phyloP scores from a whole-genome alignment of 495 filamentous ascomycete genomes.

The Collariella sp. region DNA sequence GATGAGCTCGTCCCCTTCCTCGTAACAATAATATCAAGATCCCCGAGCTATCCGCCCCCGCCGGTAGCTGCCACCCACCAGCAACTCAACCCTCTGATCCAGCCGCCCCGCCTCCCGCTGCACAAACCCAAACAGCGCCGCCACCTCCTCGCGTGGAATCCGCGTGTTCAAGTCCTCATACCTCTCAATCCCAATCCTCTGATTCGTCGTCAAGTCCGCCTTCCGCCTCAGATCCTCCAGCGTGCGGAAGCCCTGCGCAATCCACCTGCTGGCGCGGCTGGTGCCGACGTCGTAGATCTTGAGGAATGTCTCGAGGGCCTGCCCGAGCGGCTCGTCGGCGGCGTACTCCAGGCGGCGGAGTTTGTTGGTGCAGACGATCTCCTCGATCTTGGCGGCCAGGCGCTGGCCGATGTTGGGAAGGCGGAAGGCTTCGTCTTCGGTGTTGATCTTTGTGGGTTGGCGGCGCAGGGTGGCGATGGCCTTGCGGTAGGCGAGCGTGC shows the following conservation, averaged over 20 bases:
- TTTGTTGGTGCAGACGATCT: slow-evolving; percentile 68
- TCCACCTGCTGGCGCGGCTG: slow-evolving; percentile 64
- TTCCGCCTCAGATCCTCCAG: slow-evolving; percentile 61
- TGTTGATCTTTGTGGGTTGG: slow-evolving; percentile 57
- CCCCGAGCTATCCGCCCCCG: slow-evolving; percentile 65
- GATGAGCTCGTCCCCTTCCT: slow-evolving; percentile 50
- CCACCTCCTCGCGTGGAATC: slow-evolving; percentile 74
- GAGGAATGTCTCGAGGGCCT: slow-evolving; percentile 57
- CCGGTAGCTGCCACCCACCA: slow-evolving; percentile 78
- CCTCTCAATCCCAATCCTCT: slow-evolving; percentile 69
- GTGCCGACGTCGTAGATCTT: slow-evolving; percentile 75
- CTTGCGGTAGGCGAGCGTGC: slow-evolving; percentile 68
- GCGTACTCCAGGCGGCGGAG: slow-evolving; percentile 65
- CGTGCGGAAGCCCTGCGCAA: slow-evolving; percentile 64
- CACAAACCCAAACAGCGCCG: slow-evolving; percentile 60
- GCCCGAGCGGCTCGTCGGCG: slow-evolving; percentile 54
- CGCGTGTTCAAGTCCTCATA: slow-evolving; percentile 76
- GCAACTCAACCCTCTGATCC: slow-evolving; percentile 54
- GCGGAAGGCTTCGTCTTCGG: slow-evolving; percentile 55
- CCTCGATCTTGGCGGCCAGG: slow-evolving; percentile 82
- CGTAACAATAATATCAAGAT: slow-evolving; percentile 84
- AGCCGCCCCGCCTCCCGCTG: slow-evolving; percentile 49
- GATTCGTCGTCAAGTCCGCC: slow-evolving; percentile 60
- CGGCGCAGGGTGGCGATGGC: slow-evolving; percentile 64
- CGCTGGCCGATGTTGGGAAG: slow-evolving; percentile 67